Evolutionary conservation across 1,139 yeast species (phyloP), one percentile per base, ranked within the genome.

Genomic region (Pichia sp.): DNA sequence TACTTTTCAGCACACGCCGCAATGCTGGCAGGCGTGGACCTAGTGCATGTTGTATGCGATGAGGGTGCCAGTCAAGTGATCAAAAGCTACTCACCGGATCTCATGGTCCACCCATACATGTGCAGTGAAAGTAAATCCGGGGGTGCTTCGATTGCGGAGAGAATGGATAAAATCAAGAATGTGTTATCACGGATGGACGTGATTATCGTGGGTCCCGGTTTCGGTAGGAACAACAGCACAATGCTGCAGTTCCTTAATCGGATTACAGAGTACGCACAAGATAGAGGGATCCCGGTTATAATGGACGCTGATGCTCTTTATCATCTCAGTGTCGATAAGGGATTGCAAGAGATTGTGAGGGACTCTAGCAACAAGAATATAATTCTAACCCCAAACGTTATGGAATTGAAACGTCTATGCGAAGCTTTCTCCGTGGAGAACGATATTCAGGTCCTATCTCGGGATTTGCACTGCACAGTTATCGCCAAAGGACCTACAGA

Each of bases 31-130:
- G 98, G 98, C 0, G 84, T 91, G 34, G 98, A 91, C 56, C 68
- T 91, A 66, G 76, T 91, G 26, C 97, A 91, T 62, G 72, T 91
- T 6, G 70, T 91, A 9, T 89, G 97, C 63, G 95, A 86, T 52
- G 63, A 67, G 41, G 64, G 64, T 31, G 97, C 97, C 0, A 93
- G 85, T 1, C 64, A 80, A 0, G 80, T 85, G 10, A 88, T 91
- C 56, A 91, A 91, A 62, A 64, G 81, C 34, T 91, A 91, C 61
- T 77, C 95, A 8, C 97, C 98, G 0, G 91, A 91, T 58, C 65
- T 91, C 40, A 91, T 91, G 96, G 95, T 91, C 3, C 97, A 91
- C 63, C 98, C 98, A 0, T 86, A 85, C 58, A 62, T 91, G 52
- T 63, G 61, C 20, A 70, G 66, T 35, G 15, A 12, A 20, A 15